A percentile compares a stretch with the other conserved stretches of the same genome.
Conservation (phyloP, 2,329 filamentous ascomycete genomes). For the Alternaria angustiovoidea region DNA sequence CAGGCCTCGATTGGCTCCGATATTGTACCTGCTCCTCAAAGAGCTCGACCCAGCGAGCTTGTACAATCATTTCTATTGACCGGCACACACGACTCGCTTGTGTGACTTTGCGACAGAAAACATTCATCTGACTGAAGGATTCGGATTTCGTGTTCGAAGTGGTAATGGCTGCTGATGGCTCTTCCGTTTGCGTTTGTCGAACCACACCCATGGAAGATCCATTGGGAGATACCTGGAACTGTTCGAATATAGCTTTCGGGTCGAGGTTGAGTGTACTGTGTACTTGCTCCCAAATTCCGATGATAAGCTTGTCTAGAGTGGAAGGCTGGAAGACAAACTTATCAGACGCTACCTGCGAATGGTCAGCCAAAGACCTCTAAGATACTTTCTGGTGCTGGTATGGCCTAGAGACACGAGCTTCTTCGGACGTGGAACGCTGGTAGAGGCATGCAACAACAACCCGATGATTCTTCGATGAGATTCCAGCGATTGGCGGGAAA, state of each 20-base stretch:
- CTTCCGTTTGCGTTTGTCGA: constrained; percentile 17
- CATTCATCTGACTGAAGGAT: constrained; percentile 54
- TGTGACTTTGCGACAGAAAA: constrained; percentile 56
- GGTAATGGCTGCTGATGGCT: constrained; percentile 12
- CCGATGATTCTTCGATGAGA: background rate
- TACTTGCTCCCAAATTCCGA: constrained; percentile 61
- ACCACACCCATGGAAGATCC: constrained; percentile 21
- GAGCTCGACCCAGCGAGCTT: constrained; percentile 65
- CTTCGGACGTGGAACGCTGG: background rate
- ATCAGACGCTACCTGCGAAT: constrained; percentile 31
- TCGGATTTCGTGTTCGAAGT: constrained; percentile 19
- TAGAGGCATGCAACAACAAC: background rate
- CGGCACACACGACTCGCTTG: constrained; percentile 62
- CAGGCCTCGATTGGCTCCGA: constrained; percentile 51
- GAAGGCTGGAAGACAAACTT: constrained; percentile 57
- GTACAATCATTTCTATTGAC: constrained; percentile 67
- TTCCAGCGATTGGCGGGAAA: background rate
- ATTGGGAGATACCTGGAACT: constrained; percentile 37
- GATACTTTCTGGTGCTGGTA: background rate
- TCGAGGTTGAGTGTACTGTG: constrained; percentile 55
- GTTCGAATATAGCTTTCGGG: constrained; percentile 48
- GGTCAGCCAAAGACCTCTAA: background rate
- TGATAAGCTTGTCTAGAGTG: constrained; percentile 58
- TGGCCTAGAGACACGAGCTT: background rate
- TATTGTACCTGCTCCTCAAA: constrained; percentile 61